Conservation (phyloP, 139 green algal genomes). For the Tetraselmis striata region DNA sequence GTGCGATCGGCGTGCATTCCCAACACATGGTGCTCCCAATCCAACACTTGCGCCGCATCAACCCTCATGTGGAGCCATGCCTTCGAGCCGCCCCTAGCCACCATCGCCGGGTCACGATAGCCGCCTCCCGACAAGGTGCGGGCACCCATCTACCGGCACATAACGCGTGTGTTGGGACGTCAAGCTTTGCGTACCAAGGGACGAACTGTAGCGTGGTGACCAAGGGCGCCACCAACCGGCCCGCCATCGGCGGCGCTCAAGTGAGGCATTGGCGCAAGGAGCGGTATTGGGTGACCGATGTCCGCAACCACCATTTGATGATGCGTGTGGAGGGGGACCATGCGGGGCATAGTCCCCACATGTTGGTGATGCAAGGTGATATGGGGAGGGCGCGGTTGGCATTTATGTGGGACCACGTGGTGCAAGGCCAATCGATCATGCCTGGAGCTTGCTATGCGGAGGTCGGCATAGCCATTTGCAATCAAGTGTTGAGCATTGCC, state of each 20-base stretch:
- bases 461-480: not conserved
- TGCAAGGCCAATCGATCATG: constrained; percentile 10
- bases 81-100: not conserved
- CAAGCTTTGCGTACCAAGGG: not conserved
- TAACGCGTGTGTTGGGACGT: not conserved
- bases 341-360: too few relatives aligned
- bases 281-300: not conserved
- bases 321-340: too few relatives aligned
- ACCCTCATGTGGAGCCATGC: constrained; percentile 36
- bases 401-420: constrained; percentile 63
- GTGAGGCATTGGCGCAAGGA: not conserved
- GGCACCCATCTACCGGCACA: not conserved
- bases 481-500: too few relatives aligned
- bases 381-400: constrained; percentile 7
- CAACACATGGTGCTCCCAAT: constrained; percentile 13
- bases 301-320: not conserved
- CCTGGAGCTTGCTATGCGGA: constrained; percentile 8
- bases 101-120: not conserved
- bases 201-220: not conserved
- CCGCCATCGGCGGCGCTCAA: not conserved
- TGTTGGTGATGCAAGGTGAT: not conserved
- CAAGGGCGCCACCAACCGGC: not conserved
- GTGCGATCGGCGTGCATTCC: constrained; percentile 9
- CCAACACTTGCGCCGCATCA: constrained; percentile 44
- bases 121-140: not conserved